phyloP scores from a whole-genome alignment of 2,329 filamentous ascomycete species.

The Talaromyces verruculosus region DNA sequence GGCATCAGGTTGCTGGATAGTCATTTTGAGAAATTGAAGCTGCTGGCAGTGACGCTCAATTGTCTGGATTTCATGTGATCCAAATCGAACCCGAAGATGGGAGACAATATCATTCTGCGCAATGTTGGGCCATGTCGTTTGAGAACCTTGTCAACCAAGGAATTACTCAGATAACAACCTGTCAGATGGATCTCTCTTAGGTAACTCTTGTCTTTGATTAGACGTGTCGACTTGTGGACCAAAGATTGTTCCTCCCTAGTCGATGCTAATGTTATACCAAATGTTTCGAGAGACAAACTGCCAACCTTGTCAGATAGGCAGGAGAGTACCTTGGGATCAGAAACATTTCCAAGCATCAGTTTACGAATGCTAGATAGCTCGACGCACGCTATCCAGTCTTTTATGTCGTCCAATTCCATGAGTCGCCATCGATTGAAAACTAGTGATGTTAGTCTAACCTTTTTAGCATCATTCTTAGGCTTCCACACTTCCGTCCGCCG shows the following conservation, averaged over 20 bases:
- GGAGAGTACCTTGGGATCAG: not conserved
- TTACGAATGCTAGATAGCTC: not conserved
- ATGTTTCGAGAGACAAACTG: not conserved
- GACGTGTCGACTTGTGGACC: not conserved
- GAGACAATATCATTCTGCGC: not conserved
- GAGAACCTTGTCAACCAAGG: not conserved
- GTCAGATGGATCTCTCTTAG: not conserved
- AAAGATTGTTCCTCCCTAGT: not conserved
- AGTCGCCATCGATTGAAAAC: not conserved
- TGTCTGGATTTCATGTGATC: not conserved
- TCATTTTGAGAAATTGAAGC: not conserved
- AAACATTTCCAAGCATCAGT: not conserved
- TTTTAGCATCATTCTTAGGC: not conserved
- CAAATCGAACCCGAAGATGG: not conserved
- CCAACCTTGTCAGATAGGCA: not conserved
- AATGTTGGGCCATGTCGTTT: not conserved
- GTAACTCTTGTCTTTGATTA: not conserved
- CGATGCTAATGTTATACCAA: not conserved
- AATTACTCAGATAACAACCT: not conserved
- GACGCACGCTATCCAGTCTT: not conserved
- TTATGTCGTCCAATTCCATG: not conserved
- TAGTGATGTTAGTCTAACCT: not conserved
- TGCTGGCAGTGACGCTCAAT: not conserved
- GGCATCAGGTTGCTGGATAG: not conserved
- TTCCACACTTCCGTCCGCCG: not conserved